Conservation (phyloP, 1,284 basidiomycete species). For the Boletus sp. region DNA sequence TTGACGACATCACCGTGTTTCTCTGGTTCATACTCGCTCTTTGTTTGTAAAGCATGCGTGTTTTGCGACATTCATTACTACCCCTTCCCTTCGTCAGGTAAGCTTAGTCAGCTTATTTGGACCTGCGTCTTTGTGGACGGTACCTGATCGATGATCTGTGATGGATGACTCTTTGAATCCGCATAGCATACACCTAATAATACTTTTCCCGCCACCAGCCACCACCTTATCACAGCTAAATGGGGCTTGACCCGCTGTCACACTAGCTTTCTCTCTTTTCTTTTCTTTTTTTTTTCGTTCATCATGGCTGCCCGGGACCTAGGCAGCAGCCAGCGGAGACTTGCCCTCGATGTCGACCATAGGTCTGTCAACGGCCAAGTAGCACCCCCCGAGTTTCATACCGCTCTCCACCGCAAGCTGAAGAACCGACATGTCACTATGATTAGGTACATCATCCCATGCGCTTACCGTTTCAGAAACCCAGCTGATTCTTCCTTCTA, state of each 20-base stretch:
- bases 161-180: too few relatives aligned
- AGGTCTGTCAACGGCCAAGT: constrained; percentile 12
- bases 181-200: not conserved
- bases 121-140: too few relatives aligned
- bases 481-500: constrained; percentile 2
- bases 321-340: not conserved
- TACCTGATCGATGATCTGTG: too few relatives aligned
- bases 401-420: constrained; percentile 22
- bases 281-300: not conserved
- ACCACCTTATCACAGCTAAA: not conserved
- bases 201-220: not conserved
- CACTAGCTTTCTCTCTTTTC: not conserved
- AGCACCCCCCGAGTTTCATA: constrained; percentile 1
- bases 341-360: constrained; percentile 1
- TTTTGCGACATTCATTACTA: too few relatives aligned
- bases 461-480: not conserved
- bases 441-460: constrained; percentile 25
- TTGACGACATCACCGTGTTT: too few relatives aligned
- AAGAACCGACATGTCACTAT: constrained; percentile 35
- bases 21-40: too few relatives aligned
- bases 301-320: constrained; percentile 17
- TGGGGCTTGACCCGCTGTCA: not conserved
- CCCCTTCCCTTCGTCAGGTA: too few relatives aligned
- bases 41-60: too few relatives aligned
- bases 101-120: too few relatives aligned